Percentiles rank a stretch among this genome's conserved stretches.
Conservation (phyloP, 2,329 filamentous ascomycete genomes). For the Cordyceps fumosorosea region DNA sequence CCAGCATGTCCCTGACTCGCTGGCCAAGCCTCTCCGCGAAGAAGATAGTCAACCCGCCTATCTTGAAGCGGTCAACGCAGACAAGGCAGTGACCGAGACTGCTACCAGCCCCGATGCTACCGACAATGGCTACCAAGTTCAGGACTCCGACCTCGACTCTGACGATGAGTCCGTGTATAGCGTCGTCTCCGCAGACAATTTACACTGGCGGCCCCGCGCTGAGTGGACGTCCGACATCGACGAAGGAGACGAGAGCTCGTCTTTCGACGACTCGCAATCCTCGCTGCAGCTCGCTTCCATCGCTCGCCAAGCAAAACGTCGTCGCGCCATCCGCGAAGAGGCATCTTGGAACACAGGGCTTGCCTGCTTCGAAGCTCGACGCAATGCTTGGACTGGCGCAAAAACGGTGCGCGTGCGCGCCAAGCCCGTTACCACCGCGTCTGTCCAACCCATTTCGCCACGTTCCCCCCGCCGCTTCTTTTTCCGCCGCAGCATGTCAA, state of each 20-base stretch:
- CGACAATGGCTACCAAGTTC: constrained; percentile 29
- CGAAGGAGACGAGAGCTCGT: constrained; percentile 38
- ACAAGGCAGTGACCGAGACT: constrained; percentile 14
- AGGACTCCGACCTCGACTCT: constrained; percentile 35
- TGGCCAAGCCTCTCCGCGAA: neutral
- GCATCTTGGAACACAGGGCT: constrained; percentile 75
- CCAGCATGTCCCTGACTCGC: constrained; percentile 10
- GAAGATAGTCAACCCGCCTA: neutral
- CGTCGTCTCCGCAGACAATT: constrained; percentile 48
- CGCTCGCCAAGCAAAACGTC: constrained; percentile 48
- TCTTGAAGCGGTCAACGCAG: neutral
- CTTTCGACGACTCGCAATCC: constrained; percentile 42
- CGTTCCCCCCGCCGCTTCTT: constrained; percentile 44
- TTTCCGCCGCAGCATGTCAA: constrained; percentile 40
- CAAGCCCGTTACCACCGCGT: constrained; percentile 35
- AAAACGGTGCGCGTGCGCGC: constrained; percentile 49
- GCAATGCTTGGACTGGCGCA: constrained; percentile 83
- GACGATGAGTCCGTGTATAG: constrained; percentile 48
- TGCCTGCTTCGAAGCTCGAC: constrained; percentile 67
- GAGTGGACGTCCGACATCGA: constrained; percentile 55
- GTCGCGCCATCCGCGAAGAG: constrained; percentile 55
- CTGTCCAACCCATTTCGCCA: constrained; percentile 34
- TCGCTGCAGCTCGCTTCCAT: constrained; percentile 35
- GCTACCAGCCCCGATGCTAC: neutral
- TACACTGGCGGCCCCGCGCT: constrained; percentile 42